Evolutionary conservation across 768 basidiomycete species (phyloP), one percentile per base, ranked within the genome.

Genomic region (Pleurotus tuber-regium): DNA sequence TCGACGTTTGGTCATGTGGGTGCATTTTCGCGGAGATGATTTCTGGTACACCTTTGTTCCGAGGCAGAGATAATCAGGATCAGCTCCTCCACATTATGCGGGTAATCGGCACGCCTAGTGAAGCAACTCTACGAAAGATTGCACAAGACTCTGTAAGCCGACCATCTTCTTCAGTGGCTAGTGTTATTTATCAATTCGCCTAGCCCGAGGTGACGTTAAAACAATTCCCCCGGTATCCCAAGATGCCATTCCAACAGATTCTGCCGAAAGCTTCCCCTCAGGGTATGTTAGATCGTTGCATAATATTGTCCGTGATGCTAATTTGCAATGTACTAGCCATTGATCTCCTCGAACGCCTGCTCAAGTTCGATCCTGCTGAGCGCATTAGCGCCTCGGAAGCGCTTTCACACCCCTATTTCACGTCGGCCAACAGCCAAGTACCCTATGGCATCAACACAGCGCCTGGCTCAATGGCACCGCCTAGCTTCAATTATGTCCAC

Each of bases 21-120:
- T 98, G 97, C 66, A 99, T 99, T 64, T 97, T 99, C 66, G 96
- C 97, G 16, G 97, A 99, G 71, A 98, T 99, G 96, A 98, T 99
- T 54, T 87, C 91, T 16, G 97, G 97, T 1, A 88, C 94, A 4
- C 97, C 97, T 23, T 79, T 99, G 24, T 99, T 99, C 78, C 80
- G 96, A 57, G 97, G 97, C 18, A 77, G 96, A 56, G 97, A 98
- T 66, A 98, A 98, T 62, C 89, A 94, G 58, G 97, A 99, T 67
- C 97, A 99, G 65, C 75, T 99, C n/a, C 77, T 93, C 39, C 93
- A 96, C 61, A 99, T 99, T 64, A 95, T 98, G 86, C 82, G 94
- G 61, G 91, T 98, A 43, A 83, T 98, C 53, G 97, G 97, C 11
- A 98, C 96, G 0, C 97, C 97, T 2, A 86, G 89, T 52, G 92